A percentile compares a stretch with the other conserved stretches of the same genome.
phyloP scores from a whole-genome alignment of 2,329 filamentous ascomycete species.

The Emergomyces africanus region DNA sequence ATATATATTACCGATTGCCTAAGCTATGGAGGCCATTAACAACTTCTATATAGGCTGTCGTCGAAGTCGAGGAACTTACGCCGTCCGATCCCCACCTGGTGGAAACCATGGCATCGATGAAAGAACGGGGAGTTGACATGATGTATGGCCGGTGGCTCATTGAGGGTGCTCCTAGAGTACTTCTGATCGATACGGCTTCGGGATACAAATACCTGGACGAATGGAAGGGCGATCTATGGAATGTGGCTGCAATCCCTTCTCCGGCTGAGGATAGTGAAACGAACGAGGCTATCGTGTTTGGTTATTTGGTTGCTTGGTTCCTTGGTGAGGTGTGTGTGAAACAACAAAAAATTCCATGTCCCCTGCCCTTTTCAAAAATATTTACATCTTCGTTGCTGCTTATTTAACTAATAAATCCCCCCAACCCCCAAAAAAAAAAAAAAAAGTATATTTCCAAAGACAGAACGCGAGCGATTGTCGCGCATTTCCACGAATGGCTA shows the following conservation, averaged over 20 bases:
- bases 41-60: constrained; percentile 55
- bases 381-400: not conserved
- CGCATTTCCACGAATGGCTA: constrained; percentile 98
- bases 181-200: constrained; percentile 90
- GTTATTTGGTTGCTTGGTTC: constrained; percentile 96
- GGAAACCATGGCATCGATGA: constrained; percentile 83
- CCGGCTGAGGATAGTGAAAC: constrained; percentile 87
- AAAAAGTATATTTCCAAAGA: constrained; percentile 85
- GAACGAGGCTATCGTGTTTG: constrained; percentile 94
- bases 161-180: constrained; percentile 82
- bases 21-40: not conserved
- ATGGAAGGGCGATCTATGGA: constrained; percentile 96
- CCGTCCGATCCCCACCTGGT: constrained; percentile 68
- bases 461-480: constrained; percentile 82
- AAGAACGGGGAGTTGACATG: constrained; percentile 72
- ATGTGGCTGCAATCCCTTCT: constrained; percentile 81
- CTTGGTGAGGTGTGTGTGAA: constrained; percentile 64
- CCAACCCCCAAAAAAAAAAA: too few relatives aligned
- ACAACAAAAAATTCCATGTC: not conserved
- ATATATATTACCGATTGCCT: constrained; percentile 1
- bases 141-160: constrained; percentile 96
- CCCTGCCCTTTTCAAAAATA: not conserved
- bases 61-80: constrained; percentile 89
- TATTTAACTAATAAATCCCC: too few relatives aligned
- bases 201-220: constrained; percentile 85